Evolutionary conservation across 352 stramenopile genomes (phyloP).

Genomic region (Globisporangium radiosum): DNA sequence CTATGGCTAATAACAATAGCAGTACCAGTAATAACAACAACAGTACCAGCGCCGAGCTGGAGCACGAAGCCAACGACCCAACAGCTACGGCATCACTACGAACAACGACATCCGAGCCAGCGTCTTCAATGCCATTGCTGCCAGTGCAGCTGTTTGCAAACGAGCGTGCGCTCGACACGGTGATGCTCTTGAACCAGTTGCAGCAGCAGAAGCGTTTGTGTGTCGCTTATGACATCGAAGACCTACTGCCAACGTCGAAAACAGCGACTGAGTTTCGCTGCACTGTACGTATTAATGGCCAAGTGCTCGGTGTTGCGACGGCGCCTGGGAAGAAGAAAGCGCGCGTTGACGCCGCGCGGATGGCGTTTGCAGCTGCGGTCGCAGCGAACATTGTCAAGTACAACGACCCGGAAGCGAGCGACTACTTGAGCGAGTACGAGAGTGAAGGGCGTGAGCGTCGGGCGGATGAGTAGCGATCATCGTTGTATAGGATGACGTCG

Average conservation of each 20-base stretch:
- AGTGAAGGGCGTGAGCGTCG: no score
- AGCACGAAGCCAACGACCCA: conserved; percentile 11
- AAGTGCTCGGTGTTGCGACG: conserved; percentile 21
- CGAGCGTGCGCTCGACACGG: conserved; percentile 36
- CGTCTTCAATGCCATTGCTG: not conserved
- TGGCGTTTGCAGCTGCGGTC: conserved; percentile 73
- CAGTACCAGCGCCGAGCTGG: not conserved
- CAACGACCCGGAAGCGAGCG: conserved; percentile 18
- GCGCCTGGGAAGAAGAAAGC: conserved; percentile 86
- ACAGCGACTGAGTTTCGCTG: conserved; percentile 44
- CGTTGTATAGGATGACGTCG: no score
- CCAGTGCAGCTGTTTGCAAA: conserved; percentile 24
- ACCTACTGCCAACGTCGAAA: conserved; percentile 27
- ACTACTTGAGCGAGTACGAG: not conserved
- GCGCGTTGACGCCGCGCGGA: conserved; percentile 33
- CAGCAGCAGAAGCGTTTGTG: conserved; percentile 31
- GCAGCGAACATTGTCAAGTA: conserved; percentile 40
- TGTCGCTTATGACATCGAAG: conserved; percentile 38
- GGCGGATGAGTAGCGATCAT: no score
- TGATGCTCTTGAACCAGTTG: conserved; percentile 53
- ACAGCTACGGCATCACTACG: not conserved
- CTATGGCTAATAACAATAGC: conserved; percentile 17
- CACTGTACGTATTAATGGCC: conserved; percentile 39
- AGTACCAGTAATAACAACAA: conserved; percentile 29
- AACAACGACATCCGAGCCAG: no score